Evolutionary conservation across 2,329 filamentous ascomycete genomes (phyloP).

Genomic region (Lecanicillium sp.): DNA sequence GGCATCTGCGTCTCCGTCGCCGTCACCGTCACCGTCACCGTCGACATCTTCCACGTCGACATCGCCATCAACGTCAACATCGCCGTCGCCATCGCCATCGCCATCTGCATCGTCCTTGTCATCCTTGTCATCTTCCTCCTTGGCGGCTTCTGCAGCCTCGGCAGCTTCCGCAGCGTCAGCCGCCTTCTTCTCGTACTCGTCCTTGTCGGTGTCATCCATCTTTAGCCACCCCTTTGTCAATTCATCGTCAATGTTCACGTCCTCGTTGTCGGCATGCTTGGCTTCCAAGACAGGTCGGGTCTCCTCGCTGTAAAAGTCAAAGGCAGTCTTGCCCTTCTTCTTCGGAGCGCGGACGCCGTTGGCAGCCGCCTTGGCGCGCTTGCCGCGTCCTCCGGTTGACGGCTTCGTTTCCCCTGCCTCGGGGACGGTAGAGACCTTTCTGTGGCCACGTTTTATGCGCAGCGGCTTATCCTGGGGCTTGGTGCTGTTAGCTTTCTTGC

Average conservation of each 20-base stretch:
- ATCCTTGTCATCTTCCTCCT: conserved; percentile 17
- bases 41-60: conserved; percentile 10
- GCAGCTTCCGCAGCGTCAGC: conserved; percentile 7
- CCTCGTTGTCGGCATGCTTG: conserved; percentile 31
- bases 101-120: conserved; percentile 17
- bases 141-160: conserved; percentile 16
- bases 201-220: conserved; percentile 38
- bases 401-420: conserved; percentile 25
- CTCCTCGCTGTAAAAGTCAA: conserved; percentile 47
- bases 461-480: conserved; percentile 73
- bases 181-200: conserved; percentile 35
- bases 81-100: conserved; percentile 2
- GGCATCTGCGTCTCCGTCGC: conserved; percentile 10
- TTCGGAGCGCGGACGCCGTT: conserved; percentile 33
- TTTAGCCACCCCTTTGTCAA: conserved; percentile 47
- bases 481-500: conserved; percentile 1
- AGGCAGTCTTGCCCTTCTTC: conserved; percentile 39
- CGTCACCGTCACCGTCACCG: conserved; percentile 6
- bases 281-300: conserved; percentile 34
- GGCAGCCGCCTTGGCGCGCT: conserved; percentile 24
- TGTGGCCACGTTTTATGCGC: conserved; percentile 63
- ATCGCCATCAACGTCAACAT: conserved; percentile 11
- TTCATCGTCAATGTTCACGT: conserved; percentile 41
- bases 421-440: conserved; percentile 46
- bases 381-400: conserved; percentile 4